Conservation (phyloP, 345 rosid genomes). For the Gossypioides kirkii region DNA sequence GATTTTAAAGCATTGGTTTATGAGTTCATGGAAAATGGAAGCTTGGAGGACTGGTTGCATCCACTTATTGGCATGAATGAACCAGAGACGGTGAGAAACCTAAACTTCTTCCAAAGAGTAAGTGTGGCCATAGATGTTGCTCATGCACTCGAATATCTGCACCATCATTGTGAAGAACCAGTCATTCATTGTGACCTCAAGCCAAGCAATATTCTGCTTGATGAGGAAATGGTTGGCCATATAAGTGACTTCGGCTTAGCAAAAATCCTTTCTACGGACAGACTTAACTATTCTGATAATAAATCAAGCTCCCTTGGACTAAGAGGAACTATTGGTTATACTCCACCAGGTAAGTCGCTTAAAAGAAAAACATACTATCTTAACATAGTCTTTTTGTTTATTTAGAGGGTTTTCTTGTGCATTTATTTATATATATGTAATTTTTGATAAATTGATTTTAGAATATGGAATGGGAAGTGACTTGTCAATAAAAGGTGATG, state of each 20-base stretch:
- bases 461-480: neutral
- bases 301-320: constrained; percentile 10
- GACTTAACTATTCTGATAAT: neutral
- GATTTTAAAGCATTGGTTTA: constrained; percentile 14
- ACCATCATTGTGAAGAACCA: neutral
- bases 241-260: constrained; percentile 12
- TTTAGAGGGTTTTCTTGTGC: neutral
- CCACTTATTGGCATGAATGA: neutral
- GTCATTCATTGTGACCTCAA: constrained; percentile 27
- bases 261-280: neutral
- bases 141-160: constrained; percentile 20
- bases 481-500: neutral
- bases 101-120: neutral
- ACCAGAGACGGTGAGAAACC: neutral
- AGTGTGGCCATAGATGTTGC: constrained; percentile 15
- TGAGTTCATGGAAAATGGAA: constrained; percentile 16
- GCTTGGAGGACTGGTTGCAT: constrained; percentile 19
- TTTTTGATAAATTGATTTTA: neutral
- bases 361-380: neutral
- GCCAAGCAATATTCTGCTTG: constrained; percentile 16
- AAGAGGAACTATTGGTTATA: constrained; percentile 22
- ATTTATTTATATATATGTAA: neutral
- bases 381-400: neutral
- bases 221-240: constrained; percentile 2
- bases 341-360: constrained; percentile 23